Percentiles rank a stretch among this genome's conserved stretches.
These are phyloP conservation scores for Beauveria scarabaeidicola DNA, from an alignment of 2,329 filamentous ascomycete species.

Conservation along the genomic window DNA sequence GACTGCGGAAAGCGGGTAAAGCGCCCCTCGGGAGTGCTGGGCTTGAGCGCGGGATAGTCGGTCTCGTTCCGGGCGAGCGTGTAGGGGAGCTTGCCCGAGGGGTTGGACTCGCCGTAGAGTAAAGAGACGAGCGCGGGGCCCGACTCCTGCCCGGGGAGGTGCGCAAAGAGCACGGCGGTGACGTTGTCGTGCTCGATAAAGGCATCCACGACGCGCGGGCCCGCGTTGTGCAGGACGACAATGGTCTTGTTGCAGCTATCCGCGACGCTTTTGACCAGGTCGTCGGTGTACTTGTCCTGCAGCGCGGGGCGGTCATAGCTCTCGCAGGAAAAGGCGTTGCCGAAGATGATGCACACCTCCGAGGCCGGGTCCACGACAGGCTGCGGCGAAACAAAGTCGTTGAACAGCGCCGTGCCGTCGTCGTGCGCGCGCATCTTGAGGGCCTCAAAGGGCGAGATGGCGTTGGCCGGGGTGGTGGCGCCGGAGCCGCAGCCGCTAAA, in stretches of 20 bases:
- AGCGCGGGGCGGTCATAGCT: slow-evolving; percentile 55
- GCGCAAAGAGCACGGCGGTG: slow-evolving; percentile 54
- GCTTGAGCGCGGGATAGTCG: slow-evolving; percentile 43
- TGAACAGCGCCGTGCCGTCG: slow-evolving; percentile 50
- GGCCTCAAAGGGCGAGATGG: slow-evolving; percentile 47
- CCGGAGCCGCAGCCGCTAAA: slow-evolving; percentile 40
- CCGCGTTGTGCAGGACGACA: slow-evolving; percentile 57
- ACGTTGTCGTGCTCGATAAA: slow-evolving; percentile 58
- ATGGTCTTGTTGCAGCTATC: slow-evolving; percentile 52
- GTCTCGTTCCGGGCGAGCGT: slow-evolving; percentile 48
- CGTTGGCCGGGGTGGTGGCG: slow-evolving; percentile 36
- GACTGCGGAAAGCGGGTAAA: slow-evolving; percentile 44
- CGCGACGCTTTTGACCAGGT: slow-evolving; percentile 48
- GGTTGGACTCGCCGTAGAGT: slow-evolving; percentile 48
- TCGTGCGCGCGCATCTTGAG: slow-evolving; percentile 41
- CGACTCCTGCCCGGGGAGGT: slow-evolving; percentile 56
- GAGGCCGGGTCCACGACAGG: slow-evolving; percentile 41
- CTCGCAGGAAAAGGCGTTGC: slow-evolving; percentile 64
- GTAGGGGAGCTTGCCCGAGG: slow-evolving; percentile 52
- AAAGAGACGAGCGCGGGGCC: slow-evolving; percentile 47
- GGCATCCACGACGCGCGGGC: slow-evolving; percentile 48
- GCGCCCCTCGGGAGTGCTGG: slow-evolving; percentile 38
- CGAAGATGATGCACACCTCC: slow-evolving; percentile 60
- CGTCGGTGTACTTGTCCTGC: slow-evolving; percentile 57
- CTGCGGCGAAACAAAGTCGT: slow-evolving; percentile 43